These are phyloP conservation scores for Pleurotus citrinopileatus DNA, from an alignment of 768 basidiomycete species.

Conservation along the genomic window DNA sequence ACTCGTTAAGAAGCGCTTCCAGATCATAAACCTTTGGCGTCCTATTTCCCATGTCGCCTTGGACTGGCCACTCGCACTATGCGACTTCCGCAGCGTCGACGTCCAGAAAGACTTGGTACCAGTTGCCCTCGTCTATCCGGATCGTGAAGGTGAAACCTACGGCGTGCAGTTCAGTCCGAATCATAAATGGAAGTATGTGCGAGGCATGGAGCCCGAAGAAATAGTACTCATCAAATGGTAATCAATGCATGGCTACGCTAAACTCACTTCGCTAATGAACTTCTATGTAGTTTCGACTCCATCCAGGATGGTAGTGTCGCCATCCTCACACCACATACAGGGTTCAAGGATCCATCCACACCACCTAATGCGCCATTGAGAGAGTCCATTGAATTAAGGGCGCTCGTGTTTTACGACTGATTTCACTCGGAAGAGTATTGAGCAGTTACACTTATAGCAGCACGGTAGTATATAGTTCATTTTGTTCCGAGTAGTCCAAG, in stretches of 20 bases:
- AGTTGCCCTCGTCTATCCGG: conserved; percentile 29
- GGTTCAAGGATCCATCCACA: conserved; percentile 52
- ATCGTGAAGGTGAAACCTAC: conserved; percentile 35
- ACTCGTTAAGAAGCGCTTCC: conserved; percentile 37
- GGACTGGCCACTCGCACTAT: conserved; percentile 38
- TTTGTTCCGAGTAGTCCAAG: no score
- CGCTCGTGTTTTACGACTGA: conserved; percentile 56
- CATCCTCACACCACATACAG: conserved; percentile 59
- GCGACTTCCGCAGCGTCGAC: conserved; percentile 38
- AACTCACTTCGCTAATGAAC: no score
- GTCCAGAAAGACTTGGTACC: conserved; percentile 27
- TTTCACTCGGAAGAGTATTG: not conserved
- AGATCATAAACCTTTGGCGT: conserved; percentile 47
- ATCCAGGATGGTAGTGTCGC: not conserved
- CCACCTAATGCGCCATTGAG: conserved; percentile 45
- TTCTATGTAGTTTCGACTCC: conserved; percentile 4
- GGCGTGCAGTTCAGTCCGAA: conserved; percentile 27
- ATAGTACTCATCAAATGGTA: conserved; percentile 34
- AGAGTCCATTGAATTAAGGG: conserved; percentile 60
- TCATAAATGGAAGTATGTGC: conserved; percentile 37
- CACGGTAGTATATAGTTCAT: no score
- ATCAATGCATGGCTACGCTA: not conserved
- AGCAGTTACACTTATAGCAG: not conserved
- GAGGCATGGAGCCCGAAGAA: conserved; percentile 31
- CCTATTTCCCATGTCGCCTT: conserved; percentile 35